phyloP scores from a whole-genome alignment of 202 grass and related monocot genomes.

The Cymbopogon flexuosus region DNA sequence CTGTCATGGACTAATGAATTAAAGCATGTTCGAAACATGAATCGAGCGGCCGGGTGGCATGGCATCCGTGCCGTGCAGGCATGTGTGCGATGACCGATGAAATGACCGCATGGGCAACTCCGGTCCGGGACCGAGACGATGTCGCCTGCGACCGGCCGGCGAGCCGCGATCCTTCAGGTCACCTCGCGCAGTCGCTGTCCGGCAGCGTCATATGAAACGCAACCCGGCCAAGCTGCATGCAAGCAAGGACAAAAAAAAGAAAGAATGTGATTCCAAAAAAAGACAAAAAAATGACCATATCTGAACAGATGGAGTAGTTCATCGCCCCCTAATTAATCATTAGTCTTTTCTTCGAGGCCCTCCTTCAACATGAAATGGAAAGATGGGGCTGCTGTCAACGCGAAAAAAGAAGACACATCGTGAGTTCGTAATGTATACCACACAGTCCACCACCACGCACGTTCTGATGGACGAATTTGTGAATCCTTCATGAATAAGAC shows the following conservation, averaged over 20 bases:
- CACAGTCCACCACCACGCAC: too few relatives aligned
- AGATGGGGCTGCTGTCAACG: neutral
- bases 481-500: neutral
- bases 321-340: too few relatives aligned
- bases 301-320: too few relatives aligned
- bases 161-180: neutral
- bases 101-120: neutral
- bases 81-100: constrained; percentile 1
- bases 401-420: too few relatives aligned
- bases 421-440: too few relatives aligned
- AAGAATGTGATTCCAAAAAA: too few relatives aligned
- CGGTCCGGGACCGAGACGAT: neutral
- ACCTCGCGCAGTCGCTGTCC: neutral
- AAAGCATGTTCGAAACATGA: constrained; percentile 37
- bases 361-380: neutral
- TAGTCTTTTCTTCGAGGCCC: too few relatives aligned
- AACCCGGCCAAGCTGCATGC: neutral
- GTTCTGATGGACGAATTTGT: too few relatives aligned
- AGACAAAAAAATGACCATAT: too few relatives aligned
- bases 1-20: neutral
- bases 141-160: too few relatives aligned
- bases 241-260: too few relatives aligned
- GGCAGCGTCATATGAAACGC: neutral
- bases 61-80: neutral
- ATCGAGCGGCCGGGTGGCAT: neutral